Evolutionary conservation across 1,139 yeast genomes (phyloP).

Genomic region (Suhomyces yuchorum): DNA sequence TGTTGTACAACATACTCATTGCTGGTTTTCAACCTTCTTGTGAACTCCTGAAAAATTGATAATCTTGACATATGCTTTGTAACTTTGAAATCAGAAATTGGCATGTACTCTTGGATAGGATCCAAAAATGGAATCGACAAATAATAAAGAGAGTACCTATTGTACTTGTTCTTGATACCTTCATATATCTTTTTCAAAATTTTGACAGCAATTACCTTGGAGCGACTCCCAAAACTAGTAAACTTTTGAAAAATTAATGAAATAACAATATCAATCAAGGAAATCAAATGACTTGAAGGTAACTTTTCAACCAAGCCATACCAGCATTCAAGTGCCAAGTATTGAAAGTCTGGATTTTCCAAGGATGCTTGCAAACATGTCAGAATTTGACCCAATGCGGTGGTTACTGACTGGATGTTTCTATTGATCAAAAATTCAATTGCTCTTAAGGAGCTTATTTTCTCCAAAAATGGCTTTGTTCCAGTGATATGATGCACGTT

Average conservation of each 20-base stretch:
- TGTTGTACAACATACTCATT: slow-evolving; percentile 80
- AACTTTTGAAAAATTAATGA: slow-evolving; percentile 64
- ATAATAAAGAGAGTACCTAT: slow-evolving; percentile 47
- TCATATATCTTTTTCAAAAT: slow-evolving; percentile 45
- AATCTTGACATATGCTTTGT: slow-evolving; percentile 30
- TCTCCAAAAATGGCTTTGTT: slow-evolving; percentile 69
- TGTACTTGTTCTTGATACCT: slow-evolving; percentile 35
- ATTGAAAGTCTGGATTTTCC: slow-evolving; percentile 62
- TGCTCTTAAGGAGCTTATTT: slow-evolving; percentile 72
- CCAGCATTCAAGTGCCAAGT: slow-evolving; percentile 71
- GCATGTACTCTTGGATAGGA: slow-evolving; percentile 20
- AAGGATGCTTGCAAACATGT: slow-evolving; percentile 84
- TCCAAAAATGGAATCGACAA: slow-evolving; percentile 50
- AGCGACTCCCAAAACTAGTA: slow-evolving; percentile 46
- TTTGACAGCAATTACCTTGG: slow-evolving; percentile 49
- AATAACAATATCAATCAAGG: slow-evolving; percentile 48
- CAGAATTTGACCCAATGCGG: slow-evolving; percentile 86
- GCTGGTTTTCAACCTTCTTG: slow-evolving; percentile 61
- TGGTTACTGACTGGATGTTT: slow-evolving; percentile 62
- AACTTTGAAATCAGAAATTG: slow-evolving; percentile 23
- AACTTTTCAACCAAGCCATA: slow-evolving; percentile 53
- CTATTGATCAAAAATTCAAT: slow-evolving; percentile 66
- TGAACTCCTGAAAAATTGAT: slow-evolving; percentile 47
- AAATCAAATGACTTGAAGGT: slow-evolving; percentile 53
- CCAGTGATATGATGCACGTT: slow-evolving; percentile 75